Evolutionary conservation across 306 rosid species (phyloP).

Genomic region (Abrus pulchellus): DNA sequence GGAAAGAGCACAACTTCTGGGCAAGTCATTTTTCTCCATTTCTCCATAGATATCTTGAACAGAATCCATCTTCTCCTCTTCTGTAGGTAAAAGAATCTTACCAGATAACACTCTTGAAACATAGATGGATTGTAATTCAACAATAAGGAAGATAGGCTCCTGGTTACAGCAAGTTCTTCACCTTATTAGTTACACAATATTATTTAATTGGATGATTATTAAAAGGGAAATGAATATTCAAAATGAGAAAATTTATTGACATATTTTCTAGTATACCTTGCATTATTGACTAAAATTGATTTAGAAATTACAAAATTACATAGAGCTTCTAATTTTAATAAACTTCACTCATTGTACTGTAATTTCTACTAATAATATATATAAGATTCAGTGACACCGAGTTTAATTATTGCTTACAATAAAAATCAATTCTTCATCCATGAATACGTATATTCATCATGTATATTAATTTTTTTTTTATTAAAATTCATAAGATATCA

Average conservation of each 20-base stretch:
- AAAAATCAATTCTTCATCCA: too few relatives aligned
- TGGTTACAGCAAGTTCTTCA: conserved; percentile 10
- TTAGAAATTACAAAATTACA: not conserved
- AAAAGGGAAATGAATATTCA: not conserved
- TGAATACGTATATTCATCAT: too few relatives aligned
- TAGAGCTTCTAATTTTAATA: not conserved
- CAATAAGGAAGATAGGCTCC: conserved; percentile 31
- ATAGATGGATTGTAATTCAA: conserved; percentile 50
- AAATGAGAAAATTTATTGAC: not conserved
- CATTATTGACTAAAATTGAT: not conserved
- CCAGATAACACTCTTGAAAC: conserved; percentile 51
- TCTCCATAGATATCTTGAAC: conserved; percentile 48
- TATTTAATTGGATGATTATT: not conserved
- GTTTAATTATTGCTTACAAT: too few relatives aligned
- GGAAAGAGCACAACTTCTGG: conserved; percentile 34
- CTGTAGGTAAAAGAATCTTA: conserved; percentile 38
- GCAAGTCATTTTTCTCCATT: conserved; percentile 41
- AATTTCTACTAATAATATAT: too few relatives aligned
- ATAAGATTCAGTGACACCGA: too few relatives aligned
- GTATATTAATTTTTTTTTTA: too few relatives aligned
- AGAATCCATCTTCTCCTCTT: conserved; percentile 43
- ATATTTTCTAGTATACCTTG: too few relatives aligned
- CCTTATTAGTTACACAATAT: conserved; percentile 3
- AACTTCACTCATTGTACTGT: too few relatives aligned
- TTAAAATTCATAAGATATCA: too few relatives aligned